Base-by-base conservation (phyloP, 73 alveolate species). In the Strombidium stylifer region DNA sequence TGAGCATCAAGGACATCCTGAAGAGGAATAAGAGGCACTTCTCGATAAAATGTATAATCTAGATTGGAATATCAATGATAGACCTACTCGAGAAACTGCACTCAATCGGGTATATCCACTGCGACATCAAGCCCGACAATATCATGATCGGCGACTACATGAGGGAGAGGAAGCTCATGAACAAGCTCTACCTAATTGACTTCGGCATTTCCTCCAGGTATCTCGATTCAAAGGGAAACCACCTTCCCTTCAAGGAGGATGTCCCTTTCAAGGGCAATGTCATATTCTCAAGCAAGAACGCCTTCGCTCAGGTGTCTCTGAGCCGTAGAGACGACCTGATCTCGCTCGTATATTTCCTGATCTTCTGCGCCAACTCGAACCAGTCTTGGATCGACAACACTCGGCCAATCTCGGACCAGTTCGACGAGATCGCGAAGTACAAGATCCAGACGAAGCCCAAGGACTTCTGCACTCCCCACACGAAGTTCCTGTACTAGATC, bases 121-220 rank as follows among this genome's bases (percentile, higher is more conserved):
- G 44, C 19, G 80, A 66, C 36, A 49, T 66, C 59, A 66, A 66
- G 31, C 69, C 80, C 27, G 23, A 66, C 25, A 66, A 66, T 41
- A 48, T 66, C 7, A 34, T 66, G 69, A 26, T 34, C 20, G n/a
- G n/a, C n/a, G 27, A 12, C 35, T 52, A 26, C 26, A 30, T 2
- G 67, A 49, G 11, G 27, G 50, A 3, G 50, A 46, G 3, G 30
- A 14, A 52, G 34, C 23, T n/a, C 27, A 21, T 28, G 14, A 20
- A 5, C 14, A 44, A 36, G n/a, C n/a, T 67, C 19, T 67, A 16
- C 37, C 61, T 67, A 10, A 67, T 67, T 32, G 81, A 67, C 34
- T 67, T 49, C 21, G 81, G 81, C 19, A 58, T 67, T 3, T 18
- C 69, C 2, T 26, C 30, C 30, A 67, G 30, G 40, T 67, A 49